phyloP scores from a whole-genome alignment of 2,329 filamentous ascomycete species.

The Fusarium proliferatum region DNA sequence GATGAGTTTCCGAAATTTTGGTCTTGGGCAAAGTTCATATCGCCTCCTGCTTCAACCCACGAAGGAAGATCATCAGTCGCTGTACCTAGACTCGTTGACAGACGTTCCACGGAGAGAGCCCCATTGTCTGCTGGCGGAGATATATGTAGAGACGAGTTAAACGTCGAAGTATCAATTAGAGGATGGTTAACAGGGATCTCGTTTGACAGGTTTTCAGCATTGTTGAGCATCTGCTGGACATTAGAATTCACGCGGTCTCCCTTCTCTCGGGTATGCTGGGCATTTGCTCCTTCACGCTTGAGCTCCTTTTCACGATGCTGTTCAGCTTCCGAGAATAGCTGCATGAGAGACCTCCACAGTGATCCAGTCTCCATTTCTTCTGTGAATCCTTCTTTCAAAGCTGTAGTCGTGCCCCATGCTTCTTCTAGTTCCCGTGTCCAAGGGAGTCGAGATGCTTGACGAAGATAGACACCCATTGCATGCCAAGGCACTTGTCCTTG shows the following conservation, averaged over 20 bases:
- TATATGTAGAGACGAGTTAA: constrained; percentile 14
- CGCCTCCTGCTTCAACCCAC: constrained; percentile 10
- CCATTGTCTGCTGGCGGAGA: background rate
- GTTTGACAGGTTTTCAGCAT: background rate
- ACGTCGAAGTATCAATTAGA: constrained; percentile 10
- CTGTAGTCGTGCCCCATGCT: constrained; percentile 30
- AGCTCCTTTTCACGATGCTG: constrained; percentile 23
- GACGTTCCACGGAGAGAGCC: constrained; percentile 7
- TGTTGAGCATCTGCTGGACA: constrained; percentile 12
- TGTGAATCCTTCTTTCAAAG: constrained; percentile 7
- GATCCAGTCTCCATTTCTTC: constrained; percentile 10
- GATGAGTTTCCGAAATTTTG: background rate
- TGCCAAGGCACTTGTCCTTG: constrained; percentile 45
- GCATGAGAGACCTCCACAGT: constrained; percentile 34
- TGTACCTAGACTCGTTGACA: constrained; percentile 1
- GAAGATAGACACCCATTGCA: constrained; percentile 41
- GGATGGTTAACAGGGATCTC: constrained; percentile 12
- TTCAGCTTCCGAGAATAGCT: constrained; percentile 15
- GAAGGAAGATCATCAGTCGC: constrained; percentile 14
- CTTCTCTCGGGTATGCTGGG: background rate
- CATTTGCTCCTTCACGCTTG: background rate
- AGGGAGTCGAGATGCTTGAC: constrained; percentile 28
- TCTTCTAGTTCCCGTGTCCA: constrained; percentile 43
- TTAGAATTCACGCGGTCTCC: background rate
- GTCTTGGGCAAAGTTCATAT: background rate